These are phyloP conservation scores for Chlorella sorokiniana DNA, from an alignment of 139 green algal genomes.

Conservation along the genomic window DNA sequence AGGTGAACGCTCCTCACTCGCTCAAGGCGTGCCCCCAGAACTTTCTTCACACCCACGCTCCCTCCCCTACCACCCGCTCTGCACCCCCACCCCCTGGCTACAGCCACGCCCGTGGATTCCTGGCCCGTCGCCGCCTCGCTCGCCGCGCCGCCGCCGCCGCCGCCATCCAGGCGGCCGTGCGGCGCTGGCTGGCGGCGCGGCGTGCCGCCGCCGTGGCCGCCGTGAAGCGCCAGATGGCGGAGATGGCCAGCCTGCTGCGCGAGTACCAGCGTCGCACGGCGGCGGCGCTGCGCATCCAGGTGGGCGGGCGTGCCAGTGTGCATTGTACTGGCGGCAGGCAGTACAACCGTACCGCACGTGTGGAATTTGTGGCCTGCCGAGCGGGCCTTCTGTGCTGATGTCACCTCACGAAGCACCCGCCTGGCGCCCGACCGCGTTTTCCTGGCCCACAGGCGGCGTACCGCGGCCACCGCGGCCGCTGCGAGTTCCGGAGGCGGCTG, in stretches of 20 bases:
- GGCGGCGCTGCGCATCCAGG: slow-evolving; percentile 49
- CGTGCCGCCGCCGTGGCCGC: slow-evolving; percentile 1
- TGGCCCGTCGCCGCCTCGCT: slow-evolving; percentile 13
- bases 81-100: neutral
- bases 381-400: no score
- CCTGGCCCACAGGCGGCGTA: slow-evolving; percentile 23
- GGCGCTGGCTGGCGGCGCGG: slow-evolving; percentile 44
- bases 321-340: no score
- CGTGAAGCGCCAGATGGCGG: slow-evolving; percentile 33
- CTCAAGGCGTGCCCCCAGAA: no score
- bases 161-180: slow-evolving; percentile 50
- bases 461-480: slow-evolving; percentile 20
- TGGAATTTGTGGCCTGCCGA: no score
- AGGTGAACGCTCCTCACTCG: no score
- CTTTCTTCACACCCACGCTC: no score
- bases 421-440: no score
- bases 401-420: no score
- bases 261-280: slow-evolving; percentile 33
- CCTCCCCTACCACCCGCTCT: neutral
- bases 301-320: neutral
- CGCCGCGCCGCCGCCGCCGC: slow-evolving; percentile 33
- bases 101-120: slow-evolving; percentile 40
- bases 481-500: neutral
- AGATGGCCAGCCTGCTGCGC: slow-evolving; percentile 44
- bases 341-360: no score